Evolutionary conservation across 2,329 filamentous ascomycete species (phyloP), one percentile per base, ranked within the genome.

Genomic region (Penicillium thymicola): DNA sequence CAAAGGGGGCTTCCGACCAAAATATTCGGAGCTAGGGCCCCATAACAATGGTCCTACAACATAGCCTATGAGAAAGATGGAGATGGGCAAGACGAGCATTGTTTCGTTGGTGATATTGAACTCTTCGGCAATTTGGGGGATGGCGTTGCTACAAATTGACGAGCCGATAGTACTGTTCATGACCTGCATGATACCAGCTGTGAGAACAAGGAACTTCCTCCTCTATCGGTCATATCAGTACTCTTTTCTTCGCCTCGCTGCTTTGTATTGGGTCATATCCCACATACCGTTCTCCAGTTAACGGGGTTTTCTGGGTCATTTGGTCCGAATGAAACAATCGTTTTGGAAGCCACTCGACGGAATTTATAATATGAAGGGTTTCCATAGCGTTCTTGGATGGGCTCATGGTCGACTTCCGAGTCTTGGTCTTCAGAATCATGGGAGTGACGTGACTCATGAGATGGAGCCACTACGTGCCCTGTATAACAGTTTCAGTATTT

Each of bases 21-120:
- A 71, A 32, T 75, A 66, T 46, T 80, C 78, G 1, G 75, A 77
- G 13, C 78, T 64, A 0, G 78, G 78, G 0, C 75, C 76, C 52
- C 73, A 78, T 4, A 79, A 44, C 10, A 78, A 66, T 0, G 78
- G 78, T 0, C 76, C 78, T 27, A 79, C 48, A 41, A 75, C 70
- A 52, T 76, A 77, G 13, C 75, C 75, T 10, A 76, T 65, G 0
- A 77, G 64, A 54, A 75, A 77, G 18, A 75, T 62, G 2, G 75
- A 76, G 42, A 76, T 75, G 0, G 73, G 73, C 6, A 77, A 62
- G 8, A 73, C 73, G 1, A 75, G 61, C 13, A 70, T 64, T 49
- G 72, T 59, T 34, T 72, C 43, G 40, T 69, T 69, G 10, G 67
- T 69, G 42, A 74, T 63, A 34, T 70, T 51, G 49, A 74, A 75